Evolutionary conservation across 2,329 filamentous ascomycete species (phyloP).

Genomic region (Calonectria naviculata): DNA sequence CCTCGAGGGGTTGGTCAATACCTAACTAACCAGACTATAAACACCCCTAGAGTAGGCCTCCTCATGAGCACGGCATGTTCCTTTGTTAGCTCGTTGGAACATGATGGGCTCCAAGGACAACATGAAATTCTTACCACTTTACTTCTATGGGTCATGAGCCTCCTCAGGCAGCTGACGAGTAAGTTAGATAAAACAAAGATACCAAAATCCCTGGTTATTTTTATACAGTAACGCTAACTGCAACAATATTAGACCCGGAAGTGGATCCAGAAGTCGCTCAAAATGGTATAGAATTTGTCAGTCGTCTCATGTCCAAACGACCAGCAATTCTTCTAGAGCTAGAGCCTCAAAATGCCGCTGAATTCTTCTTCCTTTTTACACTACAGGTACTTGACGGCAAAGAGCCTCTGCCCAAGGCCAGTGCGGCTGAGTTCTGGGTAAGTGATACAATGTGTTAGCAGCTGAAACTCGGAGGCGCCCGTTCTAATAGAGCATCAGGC

Average conservation of each 20-base stretch:
- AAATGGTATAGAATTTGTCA: conserved; percentile 78
- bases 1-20: conserved; percentile 74
- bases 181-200: conserved; percentile 33
- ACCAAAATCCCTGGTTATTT: neutral
- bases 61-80: conserved; percentile 79
- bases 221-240: neutral
- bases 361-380: conserved; percentile 78
- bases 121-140: conserved; percentile 62
- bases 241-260: conserved; percentile 65
- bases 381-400: conserved; percentile 76
- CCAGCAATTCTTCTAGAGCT: conserved; percentile 70
- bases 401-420: conserved; percentile 80
- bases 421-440: conserved; percentile 82
- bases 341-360: conserved; percentile 66
- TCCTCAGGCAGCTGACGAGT: conserved; percentile 73
- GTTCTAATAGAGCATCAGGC: conserved; percentile 51
- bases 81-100: conserved; percentile 71
- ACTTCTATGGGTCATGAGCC: conserved; percentile 69
- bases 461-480: neutral
- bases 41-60: conserved; percentile 75
- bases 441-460: conserved; percentile 32
- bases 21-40: conserved; percentile 66
- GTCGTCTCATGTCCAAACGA: conserved; percentile 70
- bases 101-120: conserved; percentile 55
- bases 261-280: conserved; percentile 80